A percentile compares a stretch with the other conserved stretches of the same genome.
Evolutionary conservation across 768 basidiomycete species (phyloP).

Genomic region (Boletus sp.): DNA sequence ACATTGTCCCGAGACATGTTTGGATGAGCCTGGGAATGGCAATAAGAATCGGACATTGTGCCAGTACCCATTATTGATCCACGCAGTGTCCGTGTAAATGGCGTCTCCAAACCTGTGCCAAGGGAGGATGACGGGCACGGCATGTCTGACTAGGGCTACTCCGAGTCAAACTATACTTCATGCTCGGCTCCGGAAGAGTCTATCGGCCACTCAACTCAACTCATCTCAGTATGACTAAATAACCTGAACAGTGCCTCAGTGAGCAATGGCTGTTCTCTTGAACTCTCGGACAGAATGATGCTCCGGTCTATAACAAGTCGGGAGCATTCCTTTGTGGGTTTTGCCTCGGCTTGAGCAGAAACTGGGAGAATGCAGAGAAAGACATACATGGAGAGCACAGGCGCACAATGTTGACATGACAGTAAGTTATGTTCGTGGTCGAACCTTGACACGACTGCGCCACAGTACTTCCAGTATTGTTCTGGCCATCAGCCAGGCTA

Average conservation of each 20-base stretch:
- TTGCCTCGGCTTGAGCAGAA: background rate
- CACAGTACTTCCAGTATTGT: background rate
- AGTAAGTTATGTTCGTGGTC: background rate
- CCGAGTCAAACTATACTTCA: background rate
- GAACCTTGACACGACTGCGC: background rate
- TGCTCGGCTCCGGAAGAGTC: background rate
- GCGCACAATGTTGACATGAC: background rate
- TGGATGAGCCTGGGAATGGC: background rate
- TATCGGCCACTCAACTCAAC: background rate
- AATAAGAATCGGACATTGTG: background rate
- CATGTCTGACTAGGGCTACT: background rate
- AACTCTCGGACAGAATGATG: background rate
- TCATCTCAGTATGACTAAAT: background rate
- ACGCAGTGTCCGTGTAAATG: background rate
- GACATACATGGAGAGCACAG: background rate
- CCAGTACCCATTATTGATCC: background rate
- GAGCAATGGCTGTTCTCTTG: background rate
- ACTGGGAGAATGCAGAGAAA: background rate
- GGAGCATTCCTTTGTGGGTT: background rate
- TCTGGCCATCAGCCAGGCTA: background rate
- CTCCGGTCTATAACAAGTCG: background rate
- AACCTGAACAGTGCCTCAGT: background rate
- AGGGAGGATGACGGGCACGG: background rate
- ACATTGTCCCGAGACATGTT: background rate
- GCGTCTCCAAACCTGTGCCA: background rate